Evolutionary conservation across 257 asterid genomes (phyloP), one percentile per base, ranked within the genome.

Genomic region (Solanum etuberosum): DNA sequence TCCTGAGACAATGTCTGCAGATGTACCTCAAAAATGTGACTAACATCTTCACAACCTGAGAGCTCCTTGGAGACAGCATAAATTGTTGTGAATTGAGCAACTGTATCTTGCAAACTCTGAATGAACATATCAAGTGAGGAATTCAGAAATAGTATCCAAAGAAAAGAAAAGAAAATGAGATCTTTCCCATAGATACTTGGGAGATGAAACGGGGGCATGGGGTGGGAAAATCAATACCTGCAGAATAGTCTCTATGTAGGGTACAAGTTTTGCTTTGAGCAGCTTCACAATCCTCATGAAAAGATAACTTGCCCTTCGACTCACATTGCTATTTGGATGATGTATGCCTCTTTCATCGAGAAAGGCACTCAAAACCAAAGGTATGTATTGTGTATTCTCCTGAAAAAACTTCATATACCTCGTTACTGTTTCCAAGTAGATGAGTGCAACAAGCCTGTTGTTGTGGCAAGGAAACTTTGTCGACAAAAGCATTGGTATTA

Each of bases 311-410:
- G 99, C 98, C 91, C 99, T 90, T 65, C 93, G 92, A 88, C 97
- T 91, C 61, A 96, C 98, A 86, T 91, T 93, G 87, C 88, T 83
- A 92, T 93, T 96, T 40, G 98, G 95, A 88, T 97, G 99, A 90
- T 94, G 97, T 90, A 96, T 90, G 86, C 99, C 99, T 90, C 99
- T 93, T 94, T 95, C 98, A 88, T 97, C 99, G 51, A 97, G 98
- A 91, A 96, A 97, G 87, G 98, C 98, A 78, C 91, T 72, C 88
- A 97, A 86, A 80, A 92, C 97, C 70, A 90, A 86, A 81, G 96
- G 99, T 89, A 97, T 90, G 88, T 92, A 95, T 86, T 93, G 98
- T 51, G 94, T 93, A 91, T 94, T 96, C 92, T 95, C 98, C 46
- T 89, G 91, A 86, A 97, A 93, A 86, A 94, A 96, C 86, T 95